These are phyloP conservation scores for Annulohypoxylon stygium DNA, from an alignment of 495 filamentous ascomycete species.

Conservation along the genomic window DNA sequence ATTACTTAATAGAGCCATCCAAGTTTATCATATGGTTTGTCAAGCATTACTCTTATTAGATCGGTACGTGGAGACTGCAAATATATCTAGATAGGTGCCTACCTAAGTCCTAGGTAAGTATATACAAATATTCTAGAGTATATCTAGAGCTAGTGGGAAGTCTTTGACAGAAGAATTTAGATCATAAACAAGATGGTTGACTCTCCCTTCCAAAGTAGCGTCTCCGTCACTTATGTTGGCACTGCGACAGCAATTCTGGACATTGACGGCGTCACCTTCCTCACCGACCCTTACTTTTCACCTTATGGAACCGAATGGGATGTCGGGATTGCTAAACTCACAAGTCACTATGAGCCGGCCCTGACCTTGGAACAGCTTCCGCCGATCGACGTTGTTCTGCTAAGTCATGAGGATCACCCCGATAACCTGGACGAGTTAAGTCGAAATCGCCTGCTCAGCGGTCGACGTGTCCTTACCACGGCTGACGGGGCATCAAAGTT, in stretches of 20 bases:
- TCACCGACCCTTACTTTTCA: constrained; percentile 69
- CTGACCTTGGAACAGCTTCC: constrained; percentile 58
- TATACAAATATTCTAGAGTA: background rate
- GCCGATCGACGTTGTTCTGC: constrained; percentile 64
- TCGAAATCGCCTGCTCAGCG: constrained; percentile 58
- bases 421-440: constrained; percentile 65
- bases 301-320: constrained; percentile 58
- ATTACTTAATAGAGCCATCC: background rate
- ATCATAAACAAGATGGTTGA: constrained; percentile 22
- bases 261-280: constrained; percentile 61
- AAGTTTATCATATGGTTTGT: background rate
- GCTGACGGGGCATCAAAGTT: constrained; percentile 63
- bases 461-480: constrained; percentile 65
- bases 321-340: constrained; percentile 49
- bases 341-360: constrained; percentile 53
- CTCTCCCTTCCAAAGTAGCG: constrained; percentile 27
- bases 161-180: background rate
- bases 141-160: background rate
- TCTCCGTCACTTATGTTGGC: constrained; percentile 62
- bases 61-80: background rate
- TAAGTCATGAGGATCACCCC: constrained; percentile 69
- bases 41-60: background rate
- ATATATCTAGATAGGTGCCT: too few relatives aligned
- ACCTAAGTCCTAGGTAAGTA: background rate
- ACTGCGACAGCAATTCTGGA: constrained; percentile 66